phyloP scores from a whole-genome alignment of 2,329 filamentous ascomycete genomes.

The Epicoccum nigrum region DNA sequence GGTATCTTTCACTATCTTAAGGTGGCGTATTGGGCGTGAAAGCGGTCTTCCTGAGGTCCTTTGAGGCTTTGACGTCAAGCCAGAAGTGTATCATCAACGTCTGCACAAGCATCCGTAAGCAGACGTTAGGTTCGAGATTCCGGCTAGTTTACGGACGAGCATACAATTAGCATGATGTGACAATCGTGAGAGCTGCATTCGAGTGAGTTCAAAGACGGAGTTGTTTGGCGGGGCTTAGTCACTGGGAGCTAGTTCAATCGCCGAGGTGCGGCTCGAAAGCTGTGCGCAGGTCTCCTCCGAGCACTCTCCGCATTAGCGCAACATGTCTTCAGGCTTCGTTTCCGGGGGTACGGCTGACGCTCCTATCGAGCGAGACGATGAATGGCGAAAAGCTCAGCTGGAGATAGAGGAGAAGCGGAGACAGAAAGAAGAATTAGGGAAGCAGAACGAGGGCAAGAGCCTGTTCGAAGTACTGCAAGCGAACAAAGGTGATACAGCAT shows the following conservation, averaged over 20 bases:
- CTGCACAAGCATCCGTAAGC: background rate
- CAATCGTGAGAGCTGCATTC: no score
- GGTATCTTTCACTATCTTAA: no score
- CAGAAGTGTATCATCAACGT: no score
- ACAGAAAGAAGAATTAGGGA: constrained; percentile 59
- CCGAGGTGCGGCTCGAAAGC: constrained; percentile 1
- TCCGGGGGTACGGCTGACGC: constrained; percentile 57
- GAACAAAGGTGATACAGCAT: constrained; percentile 69
- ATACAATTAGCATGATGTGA: background rate
- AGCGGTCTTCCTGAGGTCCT: no score
- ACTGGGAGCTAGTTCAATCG: constrained; percentile 1
- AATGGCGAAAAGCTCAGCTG: constrained; percentile 69
- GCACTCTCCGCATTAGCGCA: background rate
- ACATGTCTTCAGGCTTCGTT: constrained; percentile 58
- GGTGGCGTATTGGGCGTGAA: no score
- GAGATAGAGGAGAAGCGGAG: constrained; percentile 67
- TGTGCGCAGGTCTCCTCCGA: background rate
- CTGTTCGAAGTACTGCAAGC: constrained; percentile 79
- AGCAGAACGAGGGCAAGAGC: constrained; percentile 62
- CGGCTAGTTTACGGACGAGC: no score
- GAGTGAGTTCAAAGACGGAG: background rate
- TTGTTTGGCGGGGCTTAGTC: constrained; percentile 10
- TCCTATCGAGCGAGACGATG: constrained; percentile 53
- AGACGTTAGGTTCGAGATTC: background rate
- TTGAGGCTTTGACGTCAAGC: no score